Conservation (phyloP, 2,329 filamentous ascomycete genomes). For the Fusarium sp. region DNA sequence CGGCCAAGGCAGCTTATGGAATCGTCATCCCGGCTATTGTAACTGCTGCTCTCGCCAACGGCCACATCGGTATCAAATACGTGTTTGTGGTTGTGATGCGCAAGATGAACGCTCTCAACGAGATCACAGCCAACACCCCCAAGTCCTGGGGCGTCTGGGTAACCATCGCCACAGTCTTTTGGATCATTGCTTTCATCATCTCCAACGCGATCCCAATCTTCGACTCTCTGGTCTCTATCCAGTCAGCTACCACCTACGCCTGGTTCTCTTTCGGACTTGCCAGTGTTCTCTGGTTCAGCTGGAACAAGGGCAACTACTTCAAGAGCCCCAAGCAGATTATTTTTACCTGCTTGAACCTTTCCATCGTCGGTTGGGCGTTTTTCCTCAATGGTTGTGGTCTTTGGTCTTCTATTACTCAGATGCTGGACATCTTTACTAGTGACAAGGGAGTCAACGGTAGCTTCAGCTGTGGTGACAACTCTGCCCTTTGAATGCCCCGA, state of each 20-base stretch:
- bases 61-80: conserved; percentile 41
- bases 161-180: conserved; percentile 29
- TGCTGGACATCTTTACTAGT: conserved; percentile 26
- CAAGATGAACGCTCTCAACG: conserved; percentile 15
- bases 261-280: conserved; percentile 40
- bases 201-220: conserved; percentile 43
- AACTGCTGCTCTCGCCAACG: conserved; percentile 35
- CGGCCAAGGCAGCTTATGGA: conserved; percentile 40
- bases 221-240: conserved; percentile 39
- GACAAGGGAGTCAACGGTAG: conserved; percentile 9
- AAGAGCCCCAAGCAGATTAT: conserved; percentile 22
- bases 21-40: conserved; percentile 36
- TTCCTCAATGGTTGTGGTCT: conserved; percentile 36
- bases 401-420: conserved; percentile 32
- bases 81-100: conserved; percentile 20
- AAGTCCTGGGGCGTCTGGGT: conserved; percentile 43
- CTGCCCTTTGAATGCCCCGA: background rate
- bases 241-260: conserved; percentile 34
- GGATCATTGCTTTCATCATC: conserved; percentile 36
- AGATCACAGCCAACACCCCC: conserved; percentile 24
- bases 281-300: conserved; percentile 23
- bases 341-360: conserved; percentile 25
- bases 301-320: conserved; percentile 17
- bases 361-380: conserved; percentile 27
- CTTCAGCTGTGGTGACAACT: conserved; percentile 29